A percentile compares a stretch with the other conserved stretches of the same genome.
Conservation (phyloP, 192 early-diverging fungal genomes). For the Phlyctochytrium planicorne region DNA sequence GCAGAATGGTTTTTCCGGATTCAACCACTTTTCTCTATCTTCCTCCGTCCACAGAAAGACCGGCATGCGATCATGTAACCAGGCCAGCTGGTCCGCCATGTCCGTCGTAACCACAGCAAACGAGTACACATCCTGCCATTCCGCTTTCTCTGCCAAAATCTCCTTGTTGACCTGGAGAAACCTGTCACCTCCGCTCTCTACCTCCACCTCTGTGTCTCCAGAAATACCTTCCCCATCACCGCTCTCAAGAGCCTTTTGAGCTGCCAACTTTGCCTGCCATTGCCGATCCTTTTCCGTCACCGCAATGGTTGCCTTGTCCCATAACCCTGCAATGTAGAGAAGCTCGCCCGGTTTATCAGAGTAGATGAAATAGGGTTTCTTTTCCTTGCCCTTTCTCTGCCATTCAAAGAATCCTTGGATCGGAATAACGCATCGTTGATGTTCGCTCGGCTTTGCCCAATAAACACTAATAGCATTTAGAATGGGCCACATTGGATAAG, state of each 20-base stretch:
- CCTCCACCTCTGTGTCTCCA: constrained; percentile 6
- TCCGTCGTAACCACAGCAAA: constrained; percentile 50
- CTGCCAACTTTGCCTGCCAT: too few relatives aligned
- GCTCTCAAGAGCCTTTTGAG: too few relatives aligned
- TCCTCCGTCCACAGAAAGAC: constrained; percentile 34
- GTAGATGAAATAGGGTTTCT: constrained; percentile 32
- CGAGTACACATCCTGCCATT: constrained; percentile 36
- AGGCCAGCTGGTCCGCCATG: constrained; percentile 31
- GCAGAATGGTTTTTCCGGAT: constrained; percentile 29
- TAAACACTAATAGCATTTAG: constrained; percentile 10
- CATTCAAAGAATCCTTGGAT: constrained; percentile 50
- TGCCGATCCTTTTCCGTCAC: constrained; percentile 59
- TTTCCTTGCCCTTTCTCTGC: constrained; percentile 24
- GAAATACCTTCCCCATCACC: not conserved
- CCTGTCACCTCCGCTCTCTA: constrained; percentile 34
- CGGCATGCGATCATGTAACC: constrained; percentile 57
- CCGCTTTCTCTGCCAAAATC: too few relatives aligned
- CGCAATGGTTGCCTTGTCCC: constrained; percentile 68
- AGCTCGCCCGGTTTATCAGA: not conserved
- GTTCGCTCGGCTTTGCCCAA: constrained; percentile 33
- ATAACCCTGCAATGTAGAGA: constrained; percentile 37
- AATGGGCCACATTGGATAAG: not conserved
- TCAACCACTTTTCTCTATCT: constrained; percentile 36
- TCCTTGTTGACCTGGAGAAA: too few relatives aligned
- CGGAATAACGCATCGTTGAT: constrained; percentile 42